These are phyloP conservation scores for Cutaneotrichosporon arboriforme DNA, from an alignment of 1,284 basidiomycete genomes.

Conservation along the genomic window DNA sequence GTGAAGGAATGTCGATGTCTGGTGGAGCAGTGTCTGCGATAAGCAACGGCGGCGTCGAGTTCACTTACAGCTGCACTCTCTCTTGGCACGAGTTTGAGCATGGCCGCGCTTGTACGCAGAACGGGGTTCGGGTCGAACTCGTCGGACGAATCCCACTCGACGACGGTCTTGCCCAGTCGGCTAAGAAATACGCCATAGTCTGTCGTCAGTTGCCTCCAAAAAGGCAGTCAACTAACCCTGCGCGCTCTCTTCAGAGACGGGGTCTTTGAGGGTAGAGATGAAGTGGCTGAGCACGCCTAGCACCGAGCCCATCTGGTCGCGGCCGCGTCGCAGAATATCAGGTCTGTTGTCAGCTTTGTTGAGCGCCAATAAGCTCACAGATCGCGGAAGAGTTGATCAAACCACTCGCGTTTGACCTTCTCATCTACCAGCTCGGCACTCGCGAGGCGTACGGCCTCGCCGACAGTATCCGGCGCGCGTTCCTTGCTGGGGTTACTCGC, in stretches of 20 bases:
- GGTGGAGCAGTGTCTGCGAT: constrained; percentile 22
- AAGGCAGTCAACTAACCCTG: constrained; percentile 18
- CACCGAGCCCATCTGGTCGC: constrained; percentile 22
- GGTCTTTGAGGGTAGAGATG: constrained; percentile 10
- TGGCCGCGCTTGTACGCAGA: constrained; percentile 14
- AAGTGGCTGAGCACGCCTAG: constrained; percentile 23
- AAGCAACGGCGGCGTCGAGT: not conserved
- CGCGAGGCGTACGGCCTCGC: constrained; percentile 8
- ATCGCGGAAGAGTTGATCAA: constrained; percentile 17
- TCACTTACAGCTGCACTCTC: constrained; percentile 11
- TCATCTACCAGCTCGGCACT: not conserved
- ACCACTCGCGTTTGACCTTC: constrained; percentile 8
- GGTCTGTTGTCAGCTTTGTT: constrained; percentile 9
- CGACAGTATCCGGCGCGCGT: constrained; percentile 1
- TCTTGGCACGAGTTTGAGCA: constrained; percentile 19
- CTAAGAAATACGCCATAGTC: constrained; percentile 31
- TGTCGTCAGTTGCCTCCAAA: constrained; percentile 3
- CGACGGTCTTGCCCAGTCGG: constrained; percentile 31
- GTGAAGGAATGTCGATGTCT: constrained; percentile 32
- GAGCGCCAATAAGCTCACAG: constrained; percentile 18
- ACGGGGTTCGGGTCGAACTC: constrained; percentile 33
- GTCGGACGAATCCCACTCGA: constrained; percentile 27
- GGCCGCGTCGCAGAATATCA: constrained; percentile 28
- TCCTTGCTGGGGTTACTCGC: not conserved
- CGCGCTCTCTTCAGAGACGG: constrained; percentile 23